Conservation (phyloP, 805 yeast species). For the Candida awuae region DNA sequence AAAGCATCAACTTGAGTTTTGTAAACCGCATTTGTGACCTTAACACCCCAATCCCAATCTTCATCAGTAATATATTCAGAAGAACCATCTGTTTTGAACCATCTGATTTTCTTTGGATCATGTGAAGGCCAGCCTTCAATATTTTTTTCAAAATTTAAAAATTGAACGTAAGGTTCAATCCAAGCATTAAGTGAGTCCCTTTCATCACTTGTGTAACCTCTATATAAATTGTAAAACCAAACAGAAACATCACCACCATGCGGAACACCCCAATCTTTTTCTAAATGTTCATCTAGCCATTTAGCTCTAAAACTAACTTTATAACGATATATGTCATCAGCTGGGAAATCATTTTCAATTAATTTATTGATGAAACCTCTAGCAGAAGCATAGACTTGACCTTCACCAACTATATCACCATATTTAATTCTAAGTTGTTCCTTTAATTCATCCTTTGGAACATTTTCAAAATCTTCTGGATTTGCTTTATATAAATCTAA, state of each 20-base stretch:
- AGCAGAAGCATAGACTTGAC: constrained; percentile 33
- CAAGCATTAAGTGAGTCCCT: constrained; percentile 18
- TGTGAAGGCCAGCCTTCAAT: constrained; percentile 26
- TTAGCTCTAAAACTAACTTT: constrained; percentile 25
- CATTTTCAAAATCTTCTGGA: constrained; percentile 10
- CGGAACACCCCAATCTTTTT: constrained; percentile 25
- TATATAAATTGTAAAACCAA: constrained; percentile 29
- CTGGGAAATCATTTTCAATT: constrained; percentile 24
- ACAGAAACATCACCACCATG: constrained; percentile 31
- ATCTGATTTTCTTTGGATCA: constrained; percentile 21
- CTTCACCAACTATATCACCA: constrained; percentile 32
- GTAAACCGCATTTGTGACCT: constrained; percentile 27
- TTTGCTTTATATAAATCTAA: constrained; percentile 12
- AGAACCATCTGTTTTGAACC: constrained; percentile 27
- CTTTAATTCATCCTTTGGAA: constrained; percentile 8
- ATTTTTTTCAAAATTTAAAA: constrained; percentile 22
- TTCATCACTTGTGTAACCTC: constrained; percentile 26
- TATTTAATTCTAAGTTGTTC: constrained; percentile 20
- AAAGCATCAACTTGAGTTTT: constrained; percentile 11
- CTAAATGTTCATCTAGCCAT: constrained; percentile 16
- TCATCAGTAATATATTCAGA: constrained; percentile 24
- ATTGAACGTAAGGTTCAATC: constrained; percentile 27
- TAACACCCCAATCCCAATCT: constrained; percentile 32
- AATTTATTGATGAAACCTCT: constrained; percentile 30
- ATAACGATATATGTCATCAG: constrained; percentile 25